Conservation (phyloP, 345 rosid species). For the Hypericum androsaemum region DNA sequence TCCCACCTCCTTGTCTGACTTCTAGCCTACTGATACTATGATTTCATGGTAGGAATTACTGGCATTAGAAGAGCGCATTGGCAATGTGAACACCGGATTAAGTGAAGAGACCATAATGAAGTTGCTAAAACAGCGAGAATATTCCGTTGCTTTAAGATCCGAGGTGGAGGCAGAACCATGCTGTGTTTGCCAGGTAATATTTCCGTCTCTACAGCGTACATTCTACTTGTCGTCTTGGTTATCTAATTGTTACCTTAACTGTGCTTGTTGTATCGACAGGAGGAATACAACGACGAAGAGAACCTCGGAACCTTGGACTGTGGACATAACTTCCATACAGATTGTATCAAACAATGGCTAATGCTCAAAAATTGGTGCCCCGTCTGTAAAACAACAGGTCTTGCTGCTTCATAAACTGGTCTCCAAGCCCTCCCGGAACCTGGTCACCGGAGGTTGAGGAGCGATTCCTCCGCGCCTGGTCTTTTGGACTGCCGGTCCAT, state of each 20-base stretch:
- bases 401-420: slow-evolving; percentile 27
- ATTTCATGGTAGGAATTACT: slow-evolving; percentile 50
- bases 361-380: slow-evolving; percentile 80
- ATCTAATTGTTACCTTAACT: not conserved
- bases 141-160: slow-evolving; percentile 12
- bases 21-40: slow-evolving; percentile 1
- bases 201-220: not conserved
- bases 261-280: slow-evolving; percentile 33
- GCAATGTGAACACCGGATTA: slow-evolving; percentile 81
- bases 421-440: not conserved
- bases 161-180: slow-evolving; percentile 67
- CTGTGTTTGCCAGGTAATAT: slow-evolving; percentile 72
- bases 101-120: slow-evolving; percentile 51
- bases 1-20: not conserved
- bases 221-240: not conserved
- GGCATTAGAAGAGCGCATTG: slow-evolving; percentile 84
- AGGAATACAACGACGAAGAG: slow-evolving; percentile 57
- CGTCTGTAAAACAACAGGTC: slow-evolving; percentile 67
- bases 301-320: slow-evolving; percentile 66
- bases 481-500: not conserved
- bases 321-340: slow-evolving; percentile 62
- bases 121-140: slow-evolving; percentile 39
- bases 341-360: slow-evolving; percentile 73
- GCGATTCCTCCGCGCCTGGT: not conserved
- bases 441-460: not conserved